A percentile compares a stretch with the other conserved stretches of the same genome.
Evolutionary conservation across 345 rosid genomes (phyloP).

Genomic region (Microthlaspi erraticum): DNA sequence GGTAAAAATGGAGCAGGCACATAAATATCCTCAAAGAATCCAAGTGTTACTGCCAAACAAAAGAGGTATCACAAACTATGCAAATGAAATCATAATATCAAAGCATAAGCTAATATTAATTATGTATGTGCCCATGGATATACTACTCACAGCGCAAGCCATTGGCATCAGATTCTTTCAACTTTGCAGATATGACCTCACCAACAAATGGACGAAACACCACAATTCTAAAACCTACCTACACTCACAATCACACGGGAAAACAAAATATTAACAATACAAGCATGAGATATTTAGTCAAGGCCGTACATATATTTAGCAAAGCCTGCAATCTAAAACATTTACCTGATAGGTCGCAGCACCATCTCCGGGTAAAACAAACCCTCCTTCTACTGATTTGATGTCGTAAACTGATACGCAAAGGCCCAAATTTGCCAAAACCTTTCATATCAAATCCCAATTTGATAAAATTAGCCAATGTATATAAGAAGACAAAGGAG

Average conservation of each 20-base stretch:
- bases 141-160: constrained; percentile 79
- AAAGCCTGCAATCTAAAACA: background rate
- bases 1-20: constrained; percentile 68
- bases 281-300: background rate
- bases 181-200: constrained; percentile 73
- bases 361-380: constrained; percentile 81
- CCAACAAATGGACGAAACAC: constrained; percentile 92
- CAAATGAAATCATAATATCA: background rate
- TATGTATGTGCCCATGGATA: no score
- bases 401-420: constrained; percentile 79
- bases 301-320: background rate
- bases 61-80: constrained; percentile 24
- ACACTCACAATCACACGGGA: constrained; percentile 20
- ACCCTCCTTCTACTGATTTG: constrained; percentile 65
- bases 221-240: constrained; percentile 77
- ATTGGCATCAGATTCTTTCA: constrained; percentile 69
- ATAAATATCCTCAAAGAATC: constrained; percentile 87
- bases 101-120: constrained; percentile 5
- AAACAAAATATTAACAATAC: background rate
- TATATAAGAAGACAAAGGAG: background rate
- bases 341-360: constrained; percentile 80
- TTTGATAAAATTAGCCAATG: background rate
- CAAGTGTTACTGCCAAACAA: constrained; percentile 75
- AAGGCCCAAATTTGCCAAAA: constrained; percentile 74
- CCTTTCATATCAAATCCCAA: constrained; percentile 49